These are phyloP conservation scores for Arxiozyma telluris DNA, from an alignment of 1,139 yeast species.

Conservation along the genomic window DNA sequence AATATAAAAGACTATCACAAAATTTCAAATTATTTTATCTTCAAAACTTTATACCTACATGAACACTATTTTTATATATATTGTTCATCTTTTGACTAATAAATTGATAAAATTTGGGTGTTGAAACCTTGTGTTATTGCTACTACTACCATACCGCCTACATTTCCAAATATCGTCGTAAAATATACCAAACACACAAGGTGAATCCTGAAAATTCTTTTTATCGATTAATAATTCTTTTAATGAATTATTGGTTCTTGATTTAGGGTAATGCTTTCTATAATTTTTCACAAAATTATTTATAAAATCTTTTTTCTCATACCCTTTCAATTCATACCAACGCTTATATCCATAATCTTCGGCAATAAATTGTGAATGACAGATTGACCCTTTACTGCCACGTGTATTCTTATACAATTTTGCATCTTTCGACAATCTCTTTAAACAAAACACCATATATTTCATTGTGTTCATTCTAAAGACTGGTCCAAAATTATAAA, in stretches of 20 bases:
- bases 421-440: neutral
- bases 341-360: constrained; percentile 12
- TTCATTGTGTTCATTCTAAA: neutral
- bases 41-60: neutral
- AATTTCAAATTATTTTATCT: neutral
- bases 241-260: constrained; percentile 26
- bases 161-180: constrained; percentile 25
- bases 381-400: neutral
- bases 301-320: constrained; percentile 23
- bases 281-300: constrained; percentile 22
- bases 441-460: neutral
- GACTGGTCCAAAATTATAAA: neutral
- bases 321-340: constrained; percentile 21
- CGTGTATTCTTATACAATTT: neutral
- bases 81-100: constrained; percentile 6
- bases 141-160: neutral
- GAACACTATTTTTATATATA: too few species aligned
- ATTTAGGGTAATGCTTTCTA: constrained; percentile 23
- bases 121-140: neutral
- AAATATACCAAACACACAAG: constrained; percentile 27
- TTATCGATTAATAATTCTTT: constrained; percentile 15
- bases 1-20: neutral
- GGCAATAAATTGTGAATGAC: neutral
- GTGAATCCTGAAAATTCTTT: constrained; percentile 17
- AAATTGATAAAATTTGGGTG: constrained; percentile 14